Evolutionary conservation across 2,329 filamentous ascomycete genomes (phyloP), one percentile per base, ranked within the genome.

Genomic region (Phyllosticta capitalensis): DNA sequence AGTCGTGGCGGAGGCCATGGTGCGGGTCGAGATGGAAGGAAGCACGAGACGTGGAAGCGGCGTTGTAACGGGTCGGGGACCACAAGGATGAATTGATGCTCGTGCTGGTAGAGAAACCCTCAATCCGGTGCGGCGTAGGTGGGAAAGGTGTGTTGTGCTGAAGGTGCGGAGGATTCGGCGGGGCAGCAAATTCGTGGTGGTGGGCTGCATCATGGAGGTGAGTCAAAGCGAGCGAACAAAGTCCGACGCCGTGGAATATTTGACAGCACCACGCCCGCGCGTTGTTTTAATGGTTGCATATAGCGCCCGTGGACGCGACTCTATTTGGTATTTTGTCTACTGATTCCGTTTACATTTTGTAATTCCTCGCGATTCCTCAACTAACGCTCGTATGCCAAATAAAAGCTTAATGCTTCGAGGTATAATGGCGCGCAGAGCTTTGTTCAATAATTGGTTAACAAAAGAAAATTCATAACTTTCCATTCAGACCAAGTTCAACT

Each of bases 1-100:
- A 60, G 69, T 66, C 9, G 69, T 64, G 22, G 33, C 58, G 64
- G 63, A 68, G 28, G 71, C 68, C 72, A 74, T 74, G 56, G 62
- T 67, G 54, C 60, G 54, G 52, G 52, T 38, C 22, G 64, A 65
- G 52, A 66, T 55, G 64, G 62, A 55, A 61, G 65, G 38, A 66
- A 67, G 64, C 68, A 69, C 67, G 33, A 68, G 61, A 55, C 67
- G 65, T 52, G 66, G 67, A 20, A 63, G 66, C 30, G 64, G 69
- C 61, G 68, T 67, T 66, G 68, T 68, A 64, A 71, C 70, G 67
- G 70, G 72, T 56, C 62, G 52, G 60, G 61, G 59, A 5, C 64
- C 22, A 9, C 5, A 5, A 22, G 14, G 19, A 20, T 12, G 20
- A 52, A 22, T 52, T 26, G 50, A 52, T 52, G 50, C 50, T 52